These are phyloP conservation scores for Saturnispora zaruensis DNA, from an alignment of 805 yeast species.

Conservation along the genomic window DNA sequence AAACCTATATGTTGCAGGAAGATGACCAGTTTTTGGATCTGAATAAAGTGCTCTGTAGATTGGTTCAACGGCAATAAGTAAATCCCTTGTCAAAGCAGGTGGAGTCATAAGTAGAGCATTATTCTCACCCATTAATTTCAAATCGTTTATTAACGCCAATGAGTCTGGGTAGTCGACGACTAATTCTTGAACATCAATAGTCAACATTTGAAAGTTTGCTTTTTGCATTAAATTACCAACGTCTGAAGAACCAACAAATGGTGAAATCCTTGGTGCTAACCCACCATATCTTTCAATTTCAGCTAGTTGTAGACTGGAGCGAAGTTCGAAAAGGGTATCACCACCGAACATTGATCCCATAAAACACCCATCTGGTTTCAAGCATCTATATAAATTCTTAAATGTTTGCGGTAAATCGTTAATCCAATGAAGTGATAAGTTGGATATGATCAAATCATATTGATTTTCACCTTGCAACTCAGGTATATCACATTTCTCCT, in stretches of 20 bases:
- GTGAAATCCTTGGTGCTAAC: slow-evolving; percentile 71
- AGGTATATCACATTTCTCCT: slow-evolving; percentile 47
- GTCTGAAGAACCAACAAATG: slow-evolving; percentile 70
- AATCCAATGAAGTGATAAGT: slow-evolving; percentile 74
- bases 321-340: slow-evolving; percentile 73
- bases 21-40: slow-evolving; percentile 37
- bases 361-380: slow-evolving; percentile 75
- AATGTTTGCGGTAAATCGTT: slow-evolving; percentile 71
- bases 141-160: slow-evolving; percentile 55
- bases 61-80: slow-evolving; percentile 66
- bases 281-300: slow-evolving; percentile 77
- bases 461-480: slow-evolving; percentile 30
- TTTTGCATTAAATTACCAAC: slow-evolving; percentile 63
- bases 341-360: slow-evolving; percentile 78
- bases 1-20: slow-evolving; percentile 77
- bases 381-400: slow-evolving; percentile 43
- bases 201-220: slow-evolving; percentile 72
- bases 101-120: slow-evolving; percentile 41
- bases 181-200: slow-evolving; percentile 78
- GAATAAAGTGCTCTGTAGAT: slow-evolving; percentile 69
- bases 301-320: slow-evolving; percentile 74
- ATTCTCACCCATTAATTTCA: slow-evolving; percentile 79
- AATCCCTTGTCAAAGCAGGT: slow-evolving; percentile 46
- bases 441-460: slow-evolving; percentile 67
- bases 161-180: slow-evolving; percentile 72